A percentile compares a stretch with the other conserved stretches of the same genome.
Evolutionary conservation across 2,329 filamentous ascomycete species (phyloP).

Genomic region (Xylariaceae sp.): DNA sequence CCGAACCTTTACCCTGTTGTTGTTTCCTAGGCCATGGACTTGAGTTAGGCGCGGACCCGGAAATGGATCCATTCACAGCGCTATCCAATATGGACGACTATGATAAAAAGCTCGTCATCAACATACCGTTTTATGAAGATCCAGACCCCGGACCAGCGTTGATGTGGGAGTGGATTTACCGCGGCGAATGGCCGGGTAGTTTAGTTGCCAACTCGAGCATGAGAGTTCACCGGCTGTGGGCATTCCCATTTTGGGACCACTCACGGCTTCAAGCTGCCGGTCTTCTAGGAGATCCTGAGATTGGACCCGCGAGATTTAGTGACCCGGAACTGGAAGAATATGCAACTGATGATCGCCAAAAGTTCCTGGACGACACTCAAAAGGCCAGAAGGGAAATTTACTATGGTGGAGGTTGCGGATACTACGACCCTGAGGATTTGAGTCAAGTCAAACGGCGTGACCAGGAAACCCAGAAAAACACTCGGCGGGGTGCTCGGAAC

Average conservation of each 20-base stretch:
- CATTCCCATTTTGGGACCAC: slow-evolving; percentile 6
- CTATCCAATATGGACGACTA: slow-evolving; percentile 1
- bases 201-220: background rate
- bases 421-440: no score
- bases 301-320: background rate
- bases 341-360: no score
- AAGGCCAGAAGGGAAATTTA: no score
- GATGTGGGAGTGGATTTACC: slow-evolving; percentile 12
- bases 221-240: background rate
- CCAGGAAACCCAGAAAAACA: no score
- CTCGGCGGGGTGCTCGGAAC: no score
- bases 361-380: no score
- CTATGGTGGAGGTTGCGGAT: no score
- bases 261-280: background rate
- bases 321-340: no score
- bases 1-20: background rate
- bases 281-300: background rate
- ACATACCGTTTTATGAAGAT: slow-evolving; percentile 4
- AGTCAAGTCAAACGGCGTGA: no score
- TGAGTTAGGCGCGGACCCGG: background rate
- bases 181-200: background rate
- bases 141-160: slow-evolving; percentile 6
- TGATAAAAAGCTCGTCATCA: background rate
- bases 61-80: background rate
- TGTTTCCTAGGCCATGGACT: background rate